Base-by-base conservation (phyloP, 139 green algal genomes). In the Nannochloris sp. region DNA sequence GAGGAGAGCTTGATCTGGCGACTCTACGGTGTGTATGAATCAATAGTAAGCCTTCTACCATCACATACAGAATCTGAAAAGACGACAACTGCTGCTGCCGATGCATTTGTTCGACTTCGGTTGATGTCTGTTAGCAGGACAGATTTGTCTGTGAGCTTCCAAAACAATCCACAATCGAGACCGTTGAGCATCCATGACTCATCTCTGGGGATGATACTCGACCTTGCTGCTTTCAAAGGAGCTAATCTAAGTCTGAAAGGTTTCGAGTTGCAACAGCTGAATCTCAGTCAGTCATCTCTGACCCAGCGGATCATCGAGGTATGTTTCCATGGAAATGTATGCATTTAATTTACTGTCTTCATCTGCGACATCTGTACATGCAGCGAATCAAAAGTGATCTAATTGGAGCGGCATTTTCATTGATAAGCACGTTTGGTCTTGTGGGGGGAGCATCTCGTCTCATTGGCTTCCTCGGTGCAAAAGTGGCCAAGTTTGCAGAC, bases 141-240 rank as follows among this genome's bases (percentile, higher is more conserved):
- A 15, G 15, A 43, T 1, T 60, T 82, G 21, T 60, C 74, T 31
- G 60, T 93, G 48, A 87, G 67, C 61, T 93, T 93, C 81, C 78
- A 79, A 25, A 71, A 78, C 0, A 81, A 90, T 24, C 55, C 73
- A 2, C 15, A 60, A 6, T 63, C 57, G 3, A 69, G 87, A 4
- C 86, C 87, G 5, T 67, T 65, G 29, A 48, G 69, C 43, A 19
- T 77, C 11, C 25, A 64, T 3, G 64, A 63, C 21, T 65, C 64
- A n/a, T 29, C 69, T 48, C 21, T 77, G 11, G 14, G 19, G 10
- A 34, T 36, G 14, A 10, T 77, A 19, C 61, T 91, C 43, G 81
- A 94, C 60, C 68, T 95, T 60, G 81, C 86, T 37, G 85, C 80
- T 69, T 79, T 95, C 62, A 80, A 91, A 60, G 78, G 76, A 5